These are phyloP conservation scores for Lipomyces oligophaga DNA, from an alignment of 805 yeast genomes.

Conservation along the genomic window DNA sequence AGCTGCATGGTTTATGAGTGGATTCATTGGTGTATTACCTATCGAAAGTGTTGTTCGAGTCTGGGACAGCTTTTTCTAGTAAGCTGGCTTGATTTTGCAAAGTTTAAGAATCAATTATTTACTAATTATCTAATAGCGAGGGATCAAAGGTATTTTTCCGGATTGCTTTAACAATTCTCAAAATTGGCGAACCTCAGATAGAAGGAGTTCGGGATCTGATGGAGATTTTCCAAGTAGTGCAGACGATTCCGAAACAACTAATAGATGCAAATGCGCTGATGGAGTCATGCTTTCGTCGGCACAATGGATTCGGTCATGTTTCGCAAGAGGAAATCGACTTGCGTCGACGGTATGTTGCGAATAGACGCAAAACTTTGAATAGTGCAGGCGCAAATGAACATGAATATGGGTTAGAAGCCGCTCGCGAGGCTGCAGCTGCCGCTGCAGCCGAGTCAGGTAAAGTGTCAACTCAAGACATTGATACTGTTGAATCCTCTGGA, in stretches of 20 bases:
- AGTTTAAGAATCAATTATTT: too few species aligned
- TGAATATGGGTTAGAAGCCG: too few species aligned
- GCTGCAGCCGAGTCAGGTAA: not conserved
- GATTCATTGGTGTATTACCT: constrained; percentile 87
- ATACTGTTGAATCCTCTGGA: not conserved
- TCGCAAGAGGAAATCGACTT: constrained; percentile 78
- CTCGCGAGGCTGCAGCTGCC: not conserved
- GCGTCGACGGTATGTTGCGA: constrained; percentile 73
- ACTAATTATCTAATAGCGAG: constrained; percentile 42
- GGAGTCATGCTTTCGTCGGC: constrained; percentile 70
- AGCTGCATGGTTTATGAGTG: constrained; percentile 97
- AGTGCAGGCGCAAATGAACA: not conserved
- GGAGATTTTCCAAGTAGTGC: constrained; percentile 79
- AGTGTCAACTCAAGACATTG: not conserved
- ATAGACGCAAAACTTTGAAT: constrained; percentile 46
- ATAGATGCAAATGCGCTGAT: constrained; percentile 66
- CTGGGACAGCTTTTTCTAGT: constrained; percentile 89
- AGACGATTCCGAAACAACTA: constrained; percentile 69
- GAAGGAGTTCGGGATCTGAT: constrained; percentile 43
- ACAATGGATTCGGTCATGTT: constrained; percentile 66
- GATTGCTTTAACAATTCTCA: constrained; percentile 73
- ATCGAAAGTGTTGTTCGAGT: constrained; percentile 81
- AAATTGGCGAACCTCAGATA: constrained; percentile 66
- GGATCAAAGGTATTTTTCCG: constrained; percentile 84
- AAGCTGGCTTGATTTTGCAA: not conserved